A percentile compares a stretch with the other conserved stretches of the same genome.
These are phyloP conservation scores for Dendrobium nobile DNA, from an alignment of 106 monocot species.

Conservation along the genomic window DNA sequence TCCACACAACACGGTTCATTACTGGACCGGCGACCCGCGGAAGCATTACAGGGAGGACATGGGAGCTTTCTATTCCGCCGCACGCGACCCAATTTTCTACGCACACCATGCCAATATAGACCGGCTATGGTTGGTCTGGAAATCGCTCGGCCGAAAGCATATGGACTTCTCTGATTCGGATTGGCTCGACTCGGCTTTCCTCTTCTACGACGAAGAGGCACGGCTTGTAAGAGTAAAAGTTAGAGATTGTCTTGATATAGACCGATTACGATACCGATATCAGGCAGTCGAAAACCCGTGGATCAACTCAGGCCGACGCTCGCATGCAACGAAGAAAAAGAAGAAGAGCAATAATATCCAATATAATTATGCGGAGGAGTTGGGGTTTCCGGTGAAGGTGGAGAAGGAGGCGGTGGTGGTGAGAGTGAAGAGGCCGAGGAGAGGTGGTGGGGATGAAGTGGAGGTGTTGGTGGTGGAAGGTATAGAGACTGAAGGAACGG, in stretches of 20 bases:
- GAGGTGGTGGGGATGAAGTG: slow-evolving; percentile 10
- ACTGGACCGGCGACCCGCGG: slow-evolving; percentile 5
- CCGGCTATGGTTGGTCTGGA: too few relatives aligned
- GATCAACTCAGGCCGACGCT: background rate
- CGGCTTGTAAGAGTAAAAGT: slow-evolving; percentile 5
- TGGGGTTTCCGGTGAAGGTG: background rate
- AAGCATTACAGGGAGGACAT: slow-evolving; percentile 8
- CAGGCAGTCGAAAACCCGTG: slow-evolving; percentile 8
- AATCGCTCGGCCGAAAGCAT: background rate
- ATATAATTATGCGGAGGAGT: background rate
- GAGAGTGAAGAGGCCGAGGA: background rate
- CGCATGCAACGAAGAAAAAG: background rate
- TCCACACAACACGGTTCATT: slow-evolving; percentile 10
- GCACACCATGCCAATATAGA: slow-evolving; percentile 13
- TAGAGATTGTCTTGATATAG: background rate
- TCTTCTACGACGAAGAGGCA: slow-evolving; percentile 8
- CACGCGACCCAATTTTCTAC: slow-evolving; percentile 6
- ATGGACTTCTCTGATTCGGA: background rate
- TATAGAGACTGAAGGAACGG: too few relatives aligned
- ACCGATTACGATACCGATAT: background rate
- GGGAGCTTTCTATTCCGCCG: background rate
- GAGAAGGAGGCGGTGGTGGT: background rate
- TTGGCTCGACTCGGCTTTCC: background rate
- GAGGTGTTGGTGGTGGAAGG: slow-evolving; percentile 8
- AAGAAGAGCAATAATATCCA: background rate